Percentiles rank a stretch among this genome's conserved stretches.
Evolutionary conservation across 228 moss, liverwort and hornwort genomes (phyloP).

Genomic region (Sphagnum fallax): DNA sequence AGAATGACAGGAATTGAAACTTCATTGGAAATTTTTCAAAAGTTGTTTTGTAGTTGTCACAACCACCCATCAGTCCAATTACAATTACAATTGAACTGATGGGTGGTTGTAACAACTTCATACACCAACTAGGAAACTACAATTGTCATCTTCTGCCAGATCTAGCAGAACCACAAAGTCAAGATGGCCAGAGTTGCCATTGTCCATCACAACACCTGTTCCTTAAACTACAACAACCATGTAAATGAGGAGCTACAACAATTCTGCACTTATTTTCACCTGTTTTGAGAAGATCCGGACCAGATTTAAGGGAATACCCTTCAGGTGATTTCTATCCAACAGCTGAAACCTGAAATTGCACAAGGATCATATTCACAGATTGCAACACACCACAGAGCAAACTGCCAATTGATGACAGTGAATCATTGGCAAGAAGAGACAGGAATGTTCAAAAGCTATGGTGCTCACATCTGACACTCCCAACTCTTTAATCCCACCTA

Average conservation of each 20-base stretch:
- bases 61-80: not conserved
- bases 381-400: too few relatives aligned
- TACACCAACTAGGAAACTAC: not conserved
- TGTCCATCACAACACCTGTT: not conserved
- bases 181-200: too few relatives aligned
- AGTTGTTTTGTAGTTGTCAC: not conserved
- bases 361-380: not conserved
- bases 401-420: too few relatives aligned
- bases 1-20: not conserved
- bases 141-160: not conserved
- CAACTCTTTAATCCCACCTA: too few relatives aligned
- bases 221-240: not conserved
- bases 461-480: too few relatives aligned
- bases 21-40: not conserved
- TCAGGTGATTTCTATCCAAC: slow-evolving; percentile 61
- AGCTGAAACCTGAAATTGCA: slow-evolving; percentile 52
- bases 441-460: too few relatives aligned
- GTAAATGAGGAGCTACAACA: not conserved
- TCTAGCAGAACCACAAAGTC: not conserved
- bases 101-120: not conserved
- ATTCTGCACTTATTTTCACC: slow-evolving; percentile 18
- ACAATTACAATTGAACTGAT: too few relatives aligned
- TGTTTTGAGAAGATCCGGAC: slow-evolving; percentile 63
- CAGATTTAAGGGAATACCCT: slow-evolving; percentile 68
- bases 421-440: too few relatives aligned